Evolutionary conservation across 495 filamentous ascomycete species (phyloP).

Genomic region (Penicillium goetzii): DNA sequence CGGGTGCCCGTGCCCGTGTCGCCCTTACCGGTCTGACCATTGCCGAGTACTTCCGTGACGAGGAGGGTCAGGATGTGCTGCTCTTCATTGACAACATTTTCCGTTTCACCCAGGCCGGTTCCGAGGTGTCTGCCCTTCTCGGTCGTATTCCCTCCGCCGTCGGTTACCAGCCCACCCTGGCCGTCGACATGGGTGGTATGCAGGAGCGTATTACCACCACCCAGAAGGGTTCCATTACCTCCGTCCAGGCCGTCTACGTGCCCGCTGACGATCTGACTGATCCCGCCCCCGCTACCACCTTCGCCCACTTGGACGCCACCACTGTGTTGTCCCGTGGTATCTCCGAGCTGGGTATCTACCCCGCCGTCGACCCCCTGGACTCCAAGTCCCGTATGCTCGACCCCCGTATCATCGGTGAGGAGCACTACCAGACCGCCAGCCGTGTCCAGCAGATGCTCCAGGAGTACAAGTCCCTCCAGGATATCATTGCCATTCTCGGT

Average conservation of each 20-base stretch:
- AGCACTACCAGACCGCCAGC: slow-evolving; percentile 94
- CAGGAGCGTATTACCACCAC: slow-evolving; percentile 99
- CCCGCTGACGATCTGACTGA: slow-evolving; percentile 99
- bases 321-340: slow-evolving; percentile 99
- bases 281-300: slow-evolving; percentile 98
- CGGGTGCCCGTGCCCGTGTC: slow-evolving; percentile 99
- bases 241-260: slow-evolving; percentile 99
- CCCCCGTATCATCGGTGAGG: slow-evolving; percentile 94
- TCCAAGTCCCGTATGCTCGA: slow-evolving; percentile 99
- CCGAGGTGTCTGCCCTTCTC: slow-evolving; percentile 98
- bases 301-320: slow-evolving; percentile 99
- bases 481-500: slow-evolving; percentile 99
- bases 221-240: slow-evolving; percentile 98
- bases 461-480: slow-evolving; percentile 99
- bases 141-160: slow-evolving; percentile 99
- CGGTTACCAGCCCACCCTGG: slow-evolving; percentile 99
- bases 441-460: slow-evolving; percentile 98
- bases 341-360: slow-evolving; percentile 99
- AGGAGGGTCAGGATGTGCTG: slow-evolving; percentile 98
- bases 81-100: slow-evolving; percentile 99
- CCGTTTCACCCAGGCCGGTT: slow-evolving; percentile 99
- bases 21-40: slow-evolving; percentile 91
- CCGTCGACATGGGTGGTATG: slow-evolving; percentile 99
- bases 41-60: slow-evolving; percentile 96
- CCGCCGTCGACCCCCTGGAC: slow-evolving; percentile 98